These are phyloP conservation scores for Trichoderma simmonsii DNA, from an alignment of 2,329 filamentous ascomycete genomes.

Conservation along the genomic window DNA sequence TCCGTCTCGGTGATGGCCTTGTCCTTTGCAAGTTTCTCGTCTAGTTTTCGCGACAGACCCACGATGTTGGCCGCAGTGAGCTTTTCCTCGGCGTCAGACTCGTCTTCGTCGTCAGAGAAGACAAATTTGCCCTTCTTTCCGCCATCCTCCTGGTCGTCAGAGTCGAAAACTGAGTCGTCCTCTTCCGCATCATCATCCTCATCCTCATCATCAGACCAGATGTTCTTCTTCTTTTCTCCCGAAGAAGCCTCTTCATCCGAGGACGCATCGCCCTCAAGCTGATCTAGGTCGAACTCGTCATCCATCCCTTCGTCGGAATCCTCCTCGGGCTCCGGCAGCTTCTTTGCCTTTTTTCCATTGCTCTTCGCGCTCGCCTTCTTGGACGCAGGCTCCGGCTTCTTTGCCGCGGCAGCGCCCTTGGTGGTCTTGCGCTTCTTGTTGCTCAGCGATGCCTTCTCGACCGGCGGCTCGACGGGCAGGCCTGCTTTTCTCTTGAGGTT, in stretches of 20 bases:
- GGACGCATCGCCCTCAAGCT: slow-evolving; percentile 43
- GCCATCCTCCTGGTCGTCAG: slow-evolving; percentile 55
- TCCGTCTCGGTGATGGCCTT: slow-evolving; percentile 82
- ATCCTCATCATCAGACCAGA: slow-evolving; percentile 35
- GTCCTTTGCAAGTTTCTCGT: slow-evolving; percentile 72
- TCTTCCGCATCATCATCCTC: slow-evolving; percentile 40
- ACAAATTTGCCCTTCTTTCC: slow-evolving; percentile 57
- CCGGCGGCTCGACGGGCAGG: slow-evolving; percentile 58
- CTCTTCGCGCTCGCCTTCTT: slow-evolving; percentile 25
- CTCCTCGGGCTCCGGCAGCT: slow-evolving; percentile 33
- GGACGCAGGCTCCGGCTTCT: slow-evolving; percentile 32
- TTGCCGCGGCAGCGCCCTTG: slow-evolving; percentile 31
- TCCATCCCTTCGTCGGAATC: slow-evolving; percentile 45
- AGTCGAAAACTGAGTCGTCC: slow-evolving; percentile 66
- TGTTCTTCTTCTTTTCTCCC: slow-evolving; percentile 11
- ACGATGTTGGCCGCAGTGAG: slow-evolving; percentile 95
- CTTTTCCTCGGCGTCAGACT: slow-evolving; percentile 82
- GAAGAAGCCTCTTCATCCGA: slow-evolving; percentile 8
- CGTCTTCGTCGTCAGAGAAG: slow-evolving; percentile 94
- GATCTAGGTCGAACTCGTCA: slow-evolving; percentile 44
- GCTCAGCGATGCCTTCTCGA: slow-evolving; percentile 48
- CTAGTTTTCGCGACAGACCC: slow-evolving; percentile 81
- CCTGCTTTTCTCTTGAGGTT: slow-evolving; percentile 83
- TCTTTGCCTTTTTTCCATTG: slow-evolving; percentile 26
- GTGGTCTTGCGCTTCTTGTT: slow-evolving; percentile 58